phyloP scores from a whole-genome alignment of 306 rosid genomes.

The Casuarina cunninghamiana region DNA sequence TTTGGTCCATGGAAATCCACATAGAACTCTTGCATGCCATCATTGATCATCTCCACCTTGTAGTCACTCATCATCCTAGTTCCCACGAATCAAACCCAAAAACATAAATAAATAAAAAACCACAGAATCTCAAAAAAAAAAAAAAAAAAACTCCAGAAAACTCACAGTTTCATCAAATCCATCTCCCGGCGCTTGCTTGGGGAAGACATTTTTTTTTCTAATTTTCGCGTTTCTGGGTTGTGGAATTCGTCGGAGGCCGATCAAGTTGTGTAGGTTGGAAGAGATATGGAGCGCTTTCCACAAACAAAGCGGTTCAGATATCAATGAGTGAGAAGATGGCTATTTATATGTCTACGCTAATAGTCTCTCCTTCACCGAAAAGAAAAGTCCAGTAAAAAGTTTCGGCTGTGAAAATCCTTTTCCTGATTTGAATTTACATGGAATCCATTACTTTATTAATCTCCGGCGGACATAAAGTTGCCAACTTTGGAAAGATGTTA shows the following conservation, averaged over 20 bases:
- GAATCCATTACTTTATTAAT: not conserved
- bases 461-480: not conserved
- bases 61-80: slow-evolving; percentile 94
- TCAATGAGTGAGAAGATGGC: not conserved
- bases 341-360: not conserved
- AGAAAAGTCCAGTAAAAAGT: not conserved
- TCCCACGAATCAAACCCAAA: slow-evolving; percentile 28
- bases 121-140: not conserved
- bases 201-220: slow-evolving; percentile 59
- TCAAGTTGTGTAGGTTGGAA: slow-evolving; percentile 9
- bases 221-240: not conserved
- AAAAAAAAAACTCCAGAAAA: slow-evolving; percentile 8
- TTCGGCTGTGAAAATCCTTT: too few species aligned
- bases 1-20: slow-evolving; percentile 82
- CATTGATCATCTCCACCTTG: slow-evolving; percentile 77
- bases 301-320: slow-evolving; percentile 30
- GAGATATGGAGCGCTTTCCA: slow-evolving; percentile 18
- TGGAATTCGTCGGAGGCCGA: slow-evolving; percentile 17
- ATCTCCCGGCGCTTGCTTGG: slow-evolving; percentile 88
- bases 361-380: not conserved
- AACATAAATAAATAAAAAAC: not conserved
- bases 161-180: slow-evolving; percentile 91
- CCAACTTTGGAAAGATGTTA: too few species aligned
- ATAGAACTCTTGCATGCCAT: slow-evolving; percentile 74
- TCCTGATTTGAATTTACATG: too few species aligned